Evolutionary conservation across 1,284 basidiomycete species (phyloP), one percentile per base, ranked within the genome.

Genomic region (Heliocybe sulcata): DNA sequence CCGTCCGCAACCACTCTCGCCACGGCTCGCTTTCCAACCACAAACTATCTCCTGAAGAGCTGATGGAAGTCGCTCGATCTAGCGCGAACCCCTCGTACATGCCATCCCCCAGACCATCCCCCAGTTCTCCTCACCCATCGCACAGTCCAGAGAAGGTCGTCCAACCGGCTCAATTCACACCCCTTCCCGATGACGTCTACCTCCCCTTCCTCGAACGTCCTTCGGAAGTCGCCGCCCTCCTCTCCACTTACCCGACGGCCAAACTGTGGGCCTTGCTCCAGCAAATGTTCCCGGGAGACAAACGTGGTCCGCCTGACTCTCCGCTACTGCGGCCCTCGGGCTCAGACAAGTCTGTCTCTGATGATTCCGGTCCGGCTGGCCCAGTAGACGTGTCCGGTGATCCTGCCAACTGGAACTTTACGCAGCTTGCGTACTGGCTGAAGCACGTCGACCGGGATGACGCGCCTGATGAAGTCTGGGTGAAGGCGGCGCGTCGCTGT

Each of bases 181-280:
- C 81, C 1, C 75, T 92, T 1, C 83, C 86, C 1, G 77, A 80
- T 29, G 80, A 85, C 54, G 77, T 90, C 49, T 85, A 79, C 61
- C 78, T 91, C 19, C 89, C 89, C 1, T 92, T 91, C 69, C 74
- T 91, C 57, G 82, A 91, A 60, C 80, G 88, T 20, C 77, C 87
- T 0, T 67, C 70, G 0, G 88, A 92, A 64, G 85, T 90, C 2
- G 57, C 77, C 6, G 66, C 75, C 2, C 75, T 92, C 38, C 79
- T 91, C 51, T 73, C 79, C 3, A 72, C 72, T 0, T 77, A 78
- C 0, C 87, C 85, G 0, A 82, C 86, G 45, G 73, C 77, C 48
- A 86, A 83, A 59, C 72, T 91, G 3, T 83, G 90, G 59, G 75
- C 81, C 4, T 76, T 90, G 23, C 76, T 91, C 31, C 76, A 81